Evolutionary conservation across 163 green algal genomes (phyloP).

Genomic region (Picocystis sp.): DNA sequence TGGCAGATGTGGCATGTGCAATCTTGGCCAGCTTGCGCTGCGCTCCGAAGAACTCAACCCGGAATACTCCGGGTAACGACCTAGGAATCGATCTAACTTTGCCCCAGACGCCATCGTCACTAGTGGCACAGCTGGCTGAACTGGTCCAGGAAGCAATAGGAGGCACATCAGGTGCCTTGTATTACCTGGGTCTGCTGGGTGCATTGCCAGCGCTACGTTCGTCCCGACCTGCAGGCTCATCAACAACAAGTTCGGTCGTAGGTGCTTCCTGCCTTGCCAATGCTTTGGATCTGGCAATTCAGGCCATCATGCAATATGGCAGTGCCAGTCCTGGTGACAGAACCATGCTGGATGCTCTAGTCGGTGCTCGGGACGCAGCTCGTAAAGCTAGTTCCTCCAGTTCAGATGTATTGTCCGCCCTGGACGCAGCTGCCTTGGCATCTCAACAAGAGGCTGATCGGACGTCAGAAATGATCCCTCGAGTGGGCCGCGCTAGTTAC

Average conservation of each 20-base stretch:
- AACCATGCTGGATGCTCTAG: constrained; percentile 53
- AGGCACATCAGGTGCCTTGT: constrained; percentile 55
- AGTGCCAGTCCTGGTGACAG: constrained; percentile 41
- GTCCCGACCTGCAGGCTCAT: too few relatives aligned
- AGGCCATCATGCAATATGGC: constrained; percentile 53
- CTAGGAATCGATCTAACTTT: too few relatives aligned
- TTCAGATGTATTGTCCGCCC: constrained; percentile 15
- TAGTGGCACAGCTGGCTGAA: too few relatives aligned
- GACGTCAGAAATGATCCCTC: constrained; percentile 45
- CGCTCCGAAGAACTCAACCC: too few relatives aligned
- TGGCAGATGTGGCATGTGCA: constrained; percentile 32
- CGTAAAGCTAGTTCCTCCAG: constrained; percentile 48
- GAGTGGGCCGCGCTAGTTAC: constrained; percentile 58
- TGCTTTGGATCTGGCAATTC: constrained; percentile 25
- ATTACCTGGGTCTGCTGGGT: constrained; percentile 56
- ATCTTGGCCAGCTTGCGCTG: constrained; percentile 18
- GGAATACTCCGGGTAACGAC: too few relatives aligned
- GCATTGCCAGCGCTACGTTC: constrained; percentile 21
- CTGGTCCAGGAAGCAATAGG: constrained; percentile 24
- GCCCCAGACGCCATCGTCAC: too few relatives aligned
- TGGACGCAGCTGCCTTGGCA: constrained; percentile 17
- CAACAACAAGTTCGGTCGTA: too few relatives aligned
- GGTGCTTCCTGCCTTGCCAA: too few relatives aligned
- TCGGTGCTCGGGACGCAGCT: constrained; percentile 24
- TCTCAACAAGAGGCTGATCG: constrained; percentile 39